These are phyloP conservation scores for Cryptococcus floricola DNA, from an alignment of 1,284 basidiomycete species.

Conservation along the genomic window DNA sequence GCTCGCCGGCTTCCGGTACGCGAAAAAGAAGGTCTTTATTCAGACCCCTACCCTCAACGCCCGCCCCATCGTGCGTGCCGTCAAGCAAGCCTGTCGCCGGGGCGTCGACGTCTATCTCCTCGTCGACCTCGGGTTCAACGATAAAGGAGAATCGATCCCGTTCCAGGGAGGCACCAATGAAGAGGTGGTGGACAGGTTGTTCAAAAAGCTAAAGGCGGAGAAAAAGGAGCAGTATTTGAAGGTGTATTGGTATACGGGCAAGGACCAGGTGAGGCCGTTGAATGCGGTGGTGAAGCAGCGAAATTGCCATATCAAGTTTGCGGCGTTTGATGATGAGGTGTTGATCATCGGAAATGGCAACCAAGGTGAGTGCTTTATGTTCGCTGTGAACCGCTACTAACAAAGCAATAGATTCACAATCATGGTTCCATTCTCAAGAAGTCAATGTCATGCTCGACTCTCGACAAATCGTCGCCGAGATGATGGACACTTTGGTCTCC, in stretches of 20 bases:
- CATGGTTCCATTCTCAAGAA: slow-evolving; percentile 75
- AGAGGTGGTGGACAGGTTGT: slow-evolving; percentile 65
- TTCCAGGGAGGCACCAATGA: slow-evolving; percentile 78
- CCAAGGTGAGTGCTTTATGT: slow-evolving; percentile 22
- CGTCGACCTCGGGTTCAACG: slow-evolving; percentile 65
- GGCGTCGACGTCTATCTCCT: slow-evolving; percentile 65
- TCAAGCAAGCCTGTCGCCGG: slow-evolving; percentile 62
- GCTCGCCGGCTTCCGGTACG: slow-evolving; percentile 67
- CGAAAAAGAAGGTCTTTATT: slow-evolving; percentile 67
- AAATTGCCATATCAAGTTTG: slow-evolving; percentile 75
- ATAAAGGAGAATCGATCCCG: slow-evolving; percentile 61
- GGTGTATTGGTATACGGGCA: slow-evolving; percentile 64
- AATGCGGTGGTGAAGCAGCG: slow-evolving; percentile 69
- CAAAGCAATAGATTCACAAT: slow-evolving; percentile 50
- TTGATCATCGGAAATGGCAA: slow-evolving; percentile 60
- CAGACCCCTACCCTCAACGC: slow-evolving; percentile 76
- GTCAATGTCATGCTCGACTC: slow-evolving; percentile 72
- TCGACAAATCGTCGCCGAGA: slow-evolving; percentile 58
- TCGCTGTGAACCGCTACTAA: background rate
- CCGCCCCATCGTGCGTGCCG: slow-evolving; percentile 61
- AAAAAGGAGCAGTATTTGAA: slow-evolving; percentile 58
- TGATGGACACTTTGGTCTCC: slow-evolving; percentile 59
- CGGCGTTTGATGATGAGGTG: slow-evolving; percentile 66
- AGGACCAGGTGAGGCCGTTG: slow-evolving; percentile 67
- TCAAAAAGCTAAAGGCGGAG: slow-evolving; percentile 53